Evolutionary conservation across 164 flowering plant species (phyloP), one percentile per base, ranked within the genome.

Genomic region (Vitis riparia): DNA sequence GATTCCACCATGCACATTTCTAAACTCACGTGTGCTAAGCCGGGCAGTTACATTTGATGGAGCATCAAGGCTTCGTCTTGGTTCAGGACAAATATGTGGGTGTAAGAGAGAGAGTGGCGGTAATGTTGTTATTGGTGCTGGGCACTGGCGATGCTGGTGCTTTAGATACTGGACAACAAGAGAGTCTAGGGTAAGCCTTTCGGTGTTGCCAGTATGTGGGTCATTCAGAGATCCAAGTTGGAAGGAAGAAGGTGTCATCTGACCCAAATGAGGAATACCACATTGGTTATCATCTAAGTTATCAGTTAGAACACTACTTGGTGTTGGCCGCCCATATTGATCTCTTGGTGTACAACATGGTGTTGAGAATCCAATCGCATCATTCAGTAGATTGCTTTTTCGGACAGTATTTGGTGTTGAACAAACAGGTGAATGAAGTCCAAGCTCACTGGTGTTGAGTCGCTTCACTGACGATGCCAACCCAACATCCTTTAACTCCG

Each of bases 111-210:
- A 91, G 59, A 96, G 93, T 17, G 99, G 97, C 1, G 99, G 99
- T 68, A 96, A 85, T 62, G 99, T 96, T 10, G 99, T 90, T 32
- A 96, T 96, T 37, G 99, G 99, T 67, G 98, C 93, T 19, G 97
- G 85, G 76, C 99, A 96, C 70, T 96, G 98, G 55, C 94, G 95
- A 81, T 96, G 99, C 78, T 96, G 99, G 65, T 96, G 97, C 80
- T 96, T 92, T 69, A 96, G 75, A 70, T 89, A 91, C 87, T 96
- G 98, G 79, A 93, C 92, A 67, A 93, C 95, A 51, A 96, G 67
- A 59, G 97, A 87, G 55, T 96, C 98, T 58, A 96, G 74, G 49
- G 95, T 90, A 47, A 92, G 76, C 65, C 99, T 79, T 71, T 93
- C 99, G 10, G 87, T 50, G 70, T 70, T 84, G 59, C 78, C 70